phyloP scores from a whole-genome alignment of 2,329 filamentous ascomycete species.

The Colletotrichum sp. region DNA sequence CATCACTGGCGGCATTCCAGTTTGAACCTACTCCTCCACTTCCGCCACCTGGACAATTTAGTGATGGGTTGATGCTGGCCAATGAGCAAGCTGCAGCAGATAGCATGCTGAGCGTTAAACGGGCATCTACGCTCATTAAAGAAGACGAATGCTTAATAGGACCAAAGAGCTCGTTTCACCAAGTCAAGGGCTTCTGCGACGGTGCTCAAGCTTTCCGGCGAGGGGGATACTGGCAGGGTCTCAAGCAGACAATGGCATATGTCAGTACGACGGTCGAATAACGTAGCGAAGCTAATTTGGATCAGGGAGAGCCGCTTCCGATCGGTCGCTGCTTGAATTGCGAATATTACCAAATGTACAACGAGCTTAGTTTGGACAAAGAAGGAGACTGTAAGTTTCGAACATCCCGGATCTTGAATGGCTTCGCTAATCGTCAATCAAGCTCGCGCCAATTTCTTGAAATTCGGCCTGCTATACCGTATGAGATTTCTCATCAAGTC shows the following conservation, averaged over 20 bases:
- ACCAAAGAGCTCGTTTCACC: constrained; percentile 38
- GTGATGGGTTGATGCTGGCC: constrained; percentile 18
- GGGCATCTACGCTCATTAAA: background rate
- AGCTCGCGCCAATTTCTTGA: constrained; percentile 39
- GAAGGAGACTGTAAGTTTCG: constrained; percentile 28
- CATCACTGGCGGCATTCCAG: background rate
- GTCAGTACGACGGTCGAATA: constrained; percentile 9
- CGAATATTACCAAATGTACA: constrained; percentile 29
- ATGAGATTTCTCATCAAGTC: constrained; percentile 48
- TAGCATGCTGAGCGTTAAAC: background rate
- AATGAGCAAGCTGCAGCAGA: constrained; percentile 3
- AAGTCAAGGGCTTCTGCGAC: constrained; percentile 41
- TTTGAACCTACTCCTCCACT: background rate
- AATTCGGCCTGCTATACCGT: constrained; percentile 40
- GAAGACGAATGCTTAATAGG: constrained; percentile 29
- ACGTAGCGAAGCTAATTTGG: background rate
- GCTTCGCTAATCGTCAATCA: background rate
- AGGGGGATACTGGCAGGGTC: constrained; percentile 39
- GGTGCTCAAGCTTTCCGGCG: constrained; percentile 41
- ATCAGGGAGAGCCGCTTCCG: constrained; percentile 23
- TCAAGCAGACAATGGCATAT: constrained; percentile 30
- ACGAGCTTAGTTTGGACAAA: constrained; percentile 35
- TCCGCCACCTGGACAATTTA: background rate
- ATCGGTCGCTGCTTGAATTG: constrained; percentile 29
- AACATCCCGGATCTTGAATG: rapidly evolving